Evolutionary conservation across 2,329 filamentous ascomycete genomes (phyloP), one percentile per base, ranked within the genome.

Genomic region (Corynespora cassiicola): DNA sequence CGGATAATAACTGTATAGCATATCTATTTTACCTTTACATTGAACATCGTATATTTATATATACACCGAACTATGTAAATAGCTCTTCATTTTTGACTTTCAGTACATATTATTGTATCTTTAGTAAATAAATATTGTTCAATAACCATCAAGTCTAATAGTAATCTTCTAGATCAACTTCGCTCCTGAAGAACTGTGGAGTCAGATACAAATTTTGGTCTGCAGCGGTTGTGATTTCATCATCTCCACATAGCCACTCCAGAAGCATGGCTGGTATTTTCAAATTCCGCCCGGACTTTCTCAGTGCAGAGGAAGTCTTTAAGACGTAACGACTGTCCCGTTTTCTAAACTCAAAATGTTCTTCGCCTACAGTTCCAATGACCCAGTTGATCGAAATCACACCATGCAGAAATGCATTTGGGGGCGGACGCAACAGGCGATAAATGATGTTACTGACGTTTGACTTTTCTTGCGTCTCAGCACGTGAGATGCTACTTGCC

Each of bases 221-320:
- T 18, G 39, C 25, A 5, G 42, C 37, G 7, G 27, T 37, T 3
- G 9, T 11, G 7, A 37, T 26, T 7, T 37, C 33, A 7, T 51
- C 43, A 26, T 53, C 45, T 1, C 56, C 56, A 22, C 44, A 54
- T 6, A 61, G 38, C 56, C 54, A 63, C 8, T 52, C 47, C 16
- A 48, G 27, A 18, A 45, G 53, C 7, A 44, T 30, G 2, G 18
- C 25, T 3, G 54, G 56, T 4, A 63, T n/a, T 2, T 54, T 56
- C 12, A 52, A 15, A n/a, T 34, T 12, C 5, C 7, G 7, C 3
- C 52, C 54, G 8, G 31, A 12, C 3, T 6, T 35, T 10, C 51
- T 36, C 12, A 59, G 12, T 20, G 29, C 24, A 2, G 52, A 52
- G 7, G 38, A 25, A 21, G 21, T 14, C 10, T 19, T 34, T 11